These are phyloP conservation scores for Spongospora subterranea DNA, from an alignment of 208 protist genomes.

Conservation along the genomic window DNA sequence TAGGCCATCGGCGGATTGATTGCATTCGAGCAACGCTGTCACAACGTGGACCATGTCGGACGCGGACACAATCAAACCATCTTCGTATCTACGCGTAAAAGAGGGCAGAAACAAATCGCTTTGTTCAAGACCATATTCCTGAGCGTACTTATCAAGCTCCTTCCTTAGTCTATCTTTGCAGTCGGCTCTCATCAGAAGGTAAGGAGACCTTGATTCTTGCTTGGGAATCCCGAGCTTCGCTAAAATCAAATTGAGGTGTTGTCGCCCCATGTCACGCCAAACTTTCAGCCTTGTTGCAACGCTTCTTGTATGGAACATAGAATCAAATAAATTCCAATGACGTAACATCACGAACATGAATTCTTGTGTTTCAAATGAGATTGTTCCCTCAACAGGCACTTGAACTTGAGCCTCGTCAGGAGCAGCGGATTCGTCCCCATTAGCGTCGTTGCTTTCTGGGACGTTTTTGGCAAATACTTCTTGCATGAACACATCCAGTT, in stretches of 20 bases:
- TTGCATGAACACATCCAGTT: neutral
- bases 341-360: constrained; percentile 5
- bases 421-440: neutral
- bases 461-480: constrained; percentile 23
- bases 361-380: constrained; percentile 15
- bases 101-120: constrained; percentile 24
- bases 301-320: constrained; percentile 36
- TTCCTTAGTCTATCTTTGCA: constrained; percentile 52
- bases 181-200: constrained; percentile 1
- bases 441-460: neutral
- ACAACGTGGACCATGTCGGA: constrained; percentile 45
- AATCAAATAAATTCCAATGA: constrained; percentile 60
- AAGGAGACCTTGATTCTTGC: neutral
- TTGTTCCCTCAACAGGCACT: neutral
- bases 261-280: constrained; percentile 33
- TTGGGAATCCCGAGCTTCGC: constrained; percentile 60
- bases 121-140: constrained; percentile 25
- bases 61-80: neutral
- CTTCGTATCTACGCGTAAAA: constrained; percentile 14
- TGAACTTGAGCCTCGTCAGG: constrained; percentile 34
- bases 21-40: constrained; percentile 9
- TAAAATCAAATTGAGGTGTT: constrained; percentile 45
- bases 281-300: constrained; percentile 48
- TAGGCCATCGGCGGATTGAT: neutral
- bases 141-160: constrained; percentile 25